A percentile compares a stretch with the other conserved stretches of the same genome.
phyloP scores from a whole-genome alignment of 2,329 filamentous ascomycete genomes.

The Leptographium wingfieldii region DNA sequence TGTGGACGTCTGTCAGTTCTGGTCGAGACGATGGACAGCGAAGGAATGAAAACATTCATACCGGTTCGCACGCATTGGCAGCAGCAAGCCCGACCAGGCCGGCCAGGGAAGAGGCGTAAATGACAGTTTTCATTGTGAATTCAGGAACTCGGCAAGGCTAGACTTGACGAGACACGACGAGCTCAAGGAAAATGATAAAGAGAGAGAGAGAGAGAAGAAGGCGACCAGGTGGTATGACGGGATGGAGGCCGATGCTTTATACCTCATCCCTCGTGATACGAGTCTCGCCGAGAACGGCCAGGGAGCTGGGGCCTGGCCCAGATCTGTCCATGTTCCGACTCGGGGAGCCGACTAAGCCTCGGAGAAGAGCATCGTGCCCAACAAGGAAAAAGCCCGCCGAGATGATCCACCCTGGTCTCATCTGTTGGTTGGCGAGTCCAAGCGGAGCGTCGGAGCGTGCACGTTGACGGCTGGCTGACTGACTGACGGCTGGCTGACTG shows the following conservation, averaged over 20 bases:
- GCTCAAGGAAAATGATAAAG: background rate
- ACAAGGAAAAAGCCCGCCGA: background rate
- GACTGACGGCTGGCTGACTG: background rate
- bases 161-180: background rate
- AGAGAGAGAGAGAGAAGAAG: background rate
- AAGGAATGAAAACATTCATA: background rate
- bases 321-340: background rate
- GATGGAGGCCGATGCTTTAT: background rate
- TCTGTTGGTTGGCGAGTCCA: background rate
- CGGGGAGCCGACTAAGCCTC: background rate
- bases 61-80: constrained; percentile 1
- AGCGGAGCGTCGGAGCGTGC: no score
- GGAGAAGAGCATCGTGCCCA: background rate
- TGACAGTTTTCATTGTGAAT: background rate
- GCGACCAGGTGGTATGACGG: background rate
- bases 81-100: constrained; percentile 2
- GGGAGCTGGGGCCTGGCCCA: background rate
- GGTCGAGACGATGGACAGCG: background rate
- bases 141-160: background rate
- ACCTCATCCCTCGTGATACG: background rate
- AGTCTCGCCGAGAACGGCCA: no score
- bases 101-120: background rate
- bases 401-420: background rate
- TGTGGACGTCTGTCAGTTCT: background rate
- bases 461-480: background rate